phyloP scores from a whole-genome alignment of 2,329 filamentous ascomycete genomes.

The Aspergillus flavus region DNA sequence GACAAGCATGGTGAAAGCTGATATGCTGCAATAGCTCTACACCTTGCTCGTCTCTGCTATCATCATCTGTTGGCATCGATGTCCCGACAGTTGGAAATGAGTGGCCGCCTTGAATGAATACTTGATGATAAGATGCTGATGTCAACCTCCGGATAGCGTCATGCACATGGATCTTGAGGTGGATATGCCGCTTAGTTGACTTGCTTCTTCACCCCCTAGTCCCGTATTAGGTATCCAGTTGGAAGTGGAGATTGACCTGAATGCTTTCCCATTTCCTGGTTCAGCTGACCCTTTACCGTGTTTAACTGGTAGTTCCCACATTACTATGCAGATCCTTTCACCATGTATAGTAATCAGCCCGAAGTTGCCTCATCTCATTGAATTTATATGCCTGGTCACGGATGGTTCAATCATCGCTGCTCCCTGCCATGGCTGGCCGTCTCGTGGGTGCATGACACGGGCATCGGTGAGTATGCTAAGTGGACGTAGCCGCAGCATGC shows the following conservation, averaged over 20 bases:
- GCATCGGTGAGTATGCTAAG: not conserved
- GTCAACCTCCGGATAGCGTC: not conserved
- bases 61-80: not conserved
- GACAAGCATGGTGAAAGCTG: conserved; percentile 3
- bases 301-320: not conserved
- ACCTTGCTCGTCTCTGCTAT: not conserved
- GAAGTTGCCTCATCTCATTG: not conserved
- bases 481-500: not conserved
- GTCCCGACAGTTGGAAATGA: not conserved
- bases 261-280: not conserved
- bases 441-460: not conserved
- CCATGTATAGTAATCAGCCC: not conserved
- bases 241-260: not conserved
- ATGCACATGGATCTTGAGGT: not conserved
- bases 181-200: not conserved
- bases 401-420: not conserved
- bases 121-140: not conserved
- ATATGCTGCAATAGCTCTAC: not conserved
- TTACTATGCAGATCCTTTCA: not conserved
- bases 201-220: not conserved
- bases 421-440: not conserved
- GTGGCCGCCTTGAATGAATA: not conserved
- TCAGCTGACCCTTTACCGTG: not conserved
- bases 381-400: not conserved
- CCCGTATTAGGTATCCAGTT: not conserved